These are phyloP conservation scores for Penicillium sp. DNA, from an alignment of 2,329 filamentous ascomycete genomes.

Conservation along the genomic window DNA sequence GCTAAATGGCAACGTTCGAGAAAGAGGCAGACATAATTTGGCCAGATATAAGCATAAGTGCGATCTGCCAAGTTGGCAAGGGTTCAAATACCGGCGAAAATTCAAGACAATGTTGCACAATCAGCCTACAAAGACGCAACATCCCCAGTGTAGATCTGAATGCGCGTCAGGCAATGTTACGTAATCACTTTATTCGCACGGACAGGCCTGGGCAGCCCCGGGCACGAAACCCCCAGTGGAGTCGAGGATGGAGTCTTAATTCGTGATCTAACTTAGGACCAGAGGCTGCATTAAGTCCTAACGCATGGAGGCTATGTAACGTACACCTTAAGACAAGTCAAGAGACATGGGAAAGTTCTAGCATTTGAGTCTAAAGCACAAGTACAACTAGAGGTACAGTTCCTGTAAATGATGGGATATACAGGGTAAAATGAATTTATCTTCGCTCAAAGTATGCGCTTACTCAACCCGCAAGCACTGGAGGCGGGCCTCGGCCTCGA, in stretches of 20 bases:
- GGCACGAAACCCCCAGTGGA: neutral
- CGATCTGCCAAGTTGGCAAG: neutral
- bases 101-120: neutral
- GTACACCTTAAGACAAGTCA: slow-evolving; percentile 1
- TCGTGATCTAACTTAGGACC: neutral
- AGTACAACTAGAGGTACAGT: slow-evolving; percentile 41
- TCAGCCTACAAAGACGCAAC: neutral
- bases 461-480: slow-evolving; percentile 83
- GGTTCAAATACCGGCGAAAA: neutral
- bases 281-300: too few relatives aligned
- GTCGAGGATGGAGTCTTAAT: neutral
- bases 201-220: neutral
- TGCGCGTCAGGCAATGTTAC: slow-evolving; percentile 11
- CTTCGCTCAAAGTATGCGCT: slow-evolving; percentile 26
- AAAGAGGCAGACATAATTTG: slow-evolving; percentile 19
- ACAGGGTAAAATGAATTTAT: slow-evolving; percentile 28
- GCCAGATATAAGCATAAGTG: slow-evolving; percentile 20
- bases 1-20: slow-evolving; percentile 21
- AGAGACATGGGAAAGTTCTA: slow-evolving; percentile 27
- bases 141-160: slow-evolving; percentile 12
- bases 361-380: slow-evolving; percentile 37
- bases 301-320: too few relatives aligned
- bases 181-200: slow-evolving; percentile 4
- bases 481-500: slow-evolving; percentile 83
- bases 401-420: slow-evolving; percentile 31